Conservation (phyloP, 306 rosid species). For the Echinosophora koreensis region DNA sequence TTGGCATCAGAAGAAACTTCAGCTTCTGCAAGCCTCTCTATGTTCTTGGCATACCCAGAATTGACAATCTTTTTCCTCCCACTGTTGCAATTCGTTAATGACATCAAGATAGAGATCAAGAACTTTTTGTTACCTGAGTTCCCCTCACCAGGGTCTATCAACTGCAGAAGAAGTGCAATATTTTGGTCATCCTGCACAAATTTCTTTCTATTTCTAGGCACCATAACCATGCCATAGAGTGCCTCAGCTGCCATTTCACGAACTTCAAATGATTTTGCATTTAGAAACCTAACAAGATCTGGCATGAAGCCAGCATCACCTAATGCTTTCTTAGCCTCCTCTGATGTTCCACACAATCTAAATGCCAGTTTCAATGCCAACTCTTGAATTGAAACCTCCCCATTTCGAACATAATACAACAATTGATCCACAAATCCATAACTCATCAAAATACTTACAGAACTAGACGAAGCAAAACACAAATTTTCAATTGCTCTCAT, state of each 20-base stretch:
- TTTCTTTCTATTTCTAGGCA: constrained; percentile 76
- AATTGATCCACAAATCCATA: constrained; percentile 76
- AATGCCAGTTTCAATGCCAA: constrained; percentile 73
- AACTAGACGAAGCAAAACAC: constrained; percentile 60
- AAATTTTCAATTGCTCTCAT: constrained; percentile 71
- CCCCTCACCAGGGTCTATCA: constrained; percentile 67
- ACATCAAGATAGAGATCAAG: constrained; percentile 71
- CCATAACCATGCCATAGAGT: constrained; percentile 69
- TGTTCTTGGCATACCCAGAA: constrained; percentile 76
- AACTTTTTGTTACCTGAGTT: constrained; percentile 68
- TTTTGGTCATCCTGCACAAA: constrained; percentile 81
- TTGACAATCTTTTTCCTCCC: constrained; percentile 79
- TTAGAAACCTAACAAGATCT: constrained; percentile 79
- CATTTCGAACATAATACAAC: constrained; percentile 62
- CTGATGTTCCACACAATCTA: constrained; percentile 67
- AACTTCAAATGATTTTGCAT: constrained; percentile 79
- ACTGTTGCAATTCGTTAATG: constrained; percentile 80
- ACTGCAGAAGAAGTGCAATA: constrained; percentile 63
- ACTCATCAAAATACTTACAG: constrained; percentile 58
- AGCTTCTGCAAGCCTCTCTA: constrained; percentile 87
- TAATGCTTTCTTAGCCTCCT: constrained; percentile 76
- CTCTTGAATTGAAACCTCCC: constrained; percentile 80
- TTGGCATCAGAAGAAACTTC: constrained; percentile 84
- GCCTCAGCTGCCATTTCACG: constrained; percentile 88
- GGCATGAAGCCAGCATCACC: constrained; percentile 81